Percentiles rank a stretch among this genome's conserved stretches.
Conservation (phyloP, 768 basidiomycete species). For the Dentipellis fragilis region DNA sequence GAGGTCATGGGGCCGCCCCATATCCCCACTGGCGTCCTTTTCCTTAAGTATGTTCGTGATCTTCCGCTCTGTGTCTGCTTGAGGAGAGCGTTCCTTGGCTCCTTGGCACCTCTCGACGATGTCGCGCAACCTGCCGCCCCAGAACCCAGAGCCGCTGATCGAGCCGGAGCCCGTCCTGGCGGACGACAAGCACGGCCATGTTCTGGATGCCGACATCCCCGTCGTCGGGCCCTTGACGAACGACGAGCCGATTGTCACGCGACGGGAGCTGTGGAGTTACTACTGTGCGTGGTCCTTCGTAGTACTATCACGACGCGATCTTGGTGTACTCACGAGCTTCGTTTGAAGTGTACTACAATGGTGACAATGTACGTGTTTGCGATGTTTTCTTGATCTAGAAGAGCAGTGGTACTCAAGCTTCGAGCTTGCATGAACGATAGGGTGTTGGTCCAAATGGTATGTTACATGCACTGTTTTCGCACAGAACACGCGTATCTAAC, state of each 20-base stretch:
- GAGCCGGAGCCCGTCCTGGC: not conserved
- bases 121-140: constrained; percentile 1
- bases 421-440: not conserved
- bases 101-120: constrained; percentile 2
- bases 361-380: constrained; percentile 50
- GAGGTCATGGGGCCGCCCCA: not conserved
- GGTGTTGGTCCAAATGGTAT: not conserved
- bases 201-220: not conserved
- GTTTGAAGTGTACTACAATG: constrained; percentile 65
- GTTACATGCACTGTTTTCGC: not conserved
- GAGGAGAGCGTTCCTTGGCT: not conserved
- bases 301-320: not conserved
- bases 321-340: not conserved
- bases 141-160: not conserved
- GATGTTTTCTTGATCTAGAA: not conserved
- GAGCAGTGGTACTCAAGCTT: not conserved
- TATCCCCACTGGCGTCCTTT: not conserved
- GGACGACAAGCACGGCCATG: not conserved
- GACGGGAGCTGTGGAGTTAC: constrained; percentile 72
- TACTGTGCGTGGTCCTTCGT: constrained; percentile 40
- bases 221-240: not conserved
- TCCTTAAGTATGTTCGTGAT: not conserved
- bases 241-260: constrained; percentile 61
- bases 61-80: not conserved
- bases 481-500: constrained; percentile 38